Conservation (phyloP, 768 basidiomycete genomes). For the Boletus huronensis region DNA sequence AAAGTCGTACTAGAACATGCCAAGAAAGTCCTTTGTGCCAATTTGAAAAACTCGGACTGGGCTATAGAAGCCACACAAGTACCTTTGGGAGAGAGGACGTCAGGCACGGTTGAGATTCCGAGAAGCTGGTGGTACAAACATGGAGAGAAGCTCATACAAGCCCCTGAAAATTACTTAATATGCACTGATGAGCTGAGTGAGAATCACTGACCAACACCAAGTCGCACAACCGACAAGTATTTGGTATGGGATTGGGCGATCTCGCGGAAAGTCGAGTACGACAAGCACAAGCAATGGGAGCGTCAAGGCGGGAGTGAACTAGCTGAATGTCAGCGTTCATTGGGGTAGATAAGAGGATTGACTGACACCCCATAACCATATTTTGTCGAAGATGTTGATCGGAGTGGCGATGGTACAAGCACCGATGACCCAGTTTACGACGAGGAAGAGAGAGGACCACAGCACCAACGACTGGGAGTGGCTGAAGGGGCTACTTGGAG, state of each 20-base stretch:
- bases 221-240: slow-evolving; percentile 51
- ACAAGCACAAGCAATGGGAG: slow-evolving; percentile 64
- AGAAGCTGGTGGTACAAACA: slow-evolving; percentile 27
- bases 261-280: slow-evolving; percentile 69
- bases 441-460: slow-evolving; percentile 61
- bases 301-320: slow-evolving; percentile 58
- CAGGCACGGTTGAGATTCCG: slow-evolving; percentile 7
- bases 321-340: background rate
- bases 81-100: slow-evolving; percentile 25
- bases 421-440: slow-evolving; percentile 67
- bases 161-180: slow-evolving; percentile 38
- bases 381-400: slow-evolving; percentile 48
- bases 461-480: slow-evolving; percentile 46
- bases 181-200: background rate
- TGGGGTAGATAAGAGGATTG: slow-evolving; percentile 11
- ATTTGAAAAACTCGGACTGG: slow-evolving; percentile 37
- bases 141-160: slow-evolving; percentile 54
- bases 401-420: slow-evolving; percentile 48
- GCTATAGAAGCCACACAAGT: slow-evolving; percentile 42
- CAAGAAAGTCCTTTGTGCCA: slow-evolving; percentile 40
- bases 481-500: slow-evolving; percentile 1
- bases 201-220: slow-evolving; percentile 56
- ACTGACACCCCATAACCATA: slow-evolving; percentile 56
- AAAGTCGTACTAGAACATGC: slow-evolving; percentile 34
- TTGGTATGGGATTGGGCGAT: slow-evolving; percentile 59